These are phyloP conservation scores for Citrus sp. DNA, from an alignment of 345 rosid genomes.

Conservation along the genomic window DNA sequence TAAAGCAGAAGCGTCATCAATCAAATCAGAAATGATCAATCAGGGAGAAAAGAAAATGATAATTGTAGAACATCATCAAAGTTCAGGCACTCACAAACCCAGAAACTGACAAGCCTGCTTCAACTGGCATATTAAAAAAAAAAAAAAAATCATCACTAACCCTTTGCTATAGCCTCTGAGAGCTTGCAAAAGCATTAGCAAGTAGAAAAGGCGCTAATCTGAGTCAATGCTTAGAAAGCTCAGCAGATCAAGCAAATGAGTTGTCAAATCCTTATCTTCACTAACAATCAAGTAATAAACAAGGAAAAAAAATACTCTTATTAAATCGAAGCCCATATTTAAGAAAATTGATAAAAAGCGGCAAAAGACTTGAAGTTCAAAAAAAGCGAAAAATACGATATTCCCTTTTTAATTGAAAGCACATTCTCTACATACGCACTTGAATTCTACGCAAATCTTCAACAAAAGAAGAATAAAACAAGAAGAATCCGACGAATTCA, in stretches of 20 bases:
- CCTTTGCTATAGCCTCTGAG: neutral
- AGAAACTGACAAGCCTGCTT: neutral
- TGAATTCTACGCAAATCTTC: constrained; percentile 19
- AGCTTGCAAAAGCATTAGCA: neutral
- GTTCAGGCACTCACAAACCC: neutral
- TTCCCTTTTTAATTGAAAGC: constrained; percentile 8
- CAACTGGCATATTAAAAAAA: neutral
- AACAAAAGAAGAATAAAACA: neutral
- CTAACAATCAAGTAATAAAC: constrained; percentile 22
- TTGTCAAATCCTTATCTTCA: constrained; percentile 24
- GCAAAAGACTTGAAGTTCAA: constrained; percentile 3
- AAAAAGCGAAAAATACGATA: constrained; percentile 8
- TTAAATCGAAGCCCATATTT: neutral
- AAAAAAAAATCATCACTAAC: constrained; percentile 14
- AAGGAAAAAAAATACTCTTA: neutral
- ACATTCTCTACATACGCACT: constrained; percentile 21
- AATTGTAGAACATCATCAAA: neutral
- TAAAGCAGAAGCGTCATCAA: neutral
- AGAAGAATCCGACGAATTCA: constrained; percentile 11
- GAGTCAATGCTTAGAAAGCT: neutral
- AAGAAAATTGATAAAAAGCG: constrained; percentile 1
- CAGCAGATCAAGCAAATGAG: constrained; percentile 21
- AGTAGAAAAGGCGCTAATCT: constrained; percentile 1
- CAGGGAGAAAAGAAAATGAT: neutral
- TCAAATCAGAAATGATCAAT: neutral